phyloP scores from a whole-genome alignment of 2,329 filamentous ascomycete species.

The Rachicladosporium sp. region DNA sequence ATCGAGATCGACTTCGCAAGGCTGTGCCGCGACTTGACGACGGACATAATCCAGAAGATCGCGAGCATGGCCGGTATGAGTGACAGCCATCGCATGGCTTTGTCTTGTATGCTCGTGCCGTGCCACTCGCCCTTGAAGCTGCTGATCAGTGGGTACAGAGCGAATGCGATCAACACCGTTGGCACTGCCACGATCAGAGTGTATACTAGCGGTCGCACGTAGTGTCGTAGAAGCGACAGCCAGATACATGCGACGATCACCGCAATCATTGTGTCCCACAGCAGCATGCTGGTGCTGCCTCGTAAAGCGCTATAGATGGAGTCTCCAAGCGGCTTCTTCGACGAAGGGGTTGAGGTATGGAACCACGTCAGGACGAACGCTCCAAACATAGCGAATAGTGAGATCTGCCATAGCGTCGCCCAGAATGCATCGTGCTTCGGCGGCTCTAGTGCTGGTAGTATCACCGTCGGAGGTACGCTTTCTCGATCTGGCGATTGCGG shows the following conservation, averaged over 20 bases:
- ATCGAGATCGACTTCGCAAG: conserved; percentile 76
- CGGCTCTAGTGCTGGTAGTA: conserved; percentile 51
- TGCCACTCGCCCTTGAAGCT: conserved; percentile 70
- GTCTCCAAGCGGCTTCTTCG: conserved; percentile 67
- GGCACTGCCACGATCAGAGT: conserved; percentile 75
- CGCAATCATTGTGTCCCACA: conserved; percentile 83
- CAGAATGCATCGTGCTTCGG: conserved; percentile 85
- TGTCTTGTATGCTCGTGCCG: conserved; percentile 73
- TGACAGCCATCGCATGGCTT: conserved; percentile 76
- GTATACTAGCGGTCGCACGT: conserved; percentile 72
- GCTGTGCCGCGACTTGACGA: conserved; percentile 67
- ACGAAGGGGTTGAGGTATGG: conserved; percentile 62
- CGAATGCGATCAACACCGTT: conserved; percentile 75
- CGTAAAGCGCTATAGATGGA: conserved; percentile 86
- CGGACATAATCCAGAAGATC: conserved; percentile 69
- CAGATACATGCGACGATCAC: conserved; percentile 79
- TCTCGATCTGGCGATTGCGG: conserved; percentile 39
- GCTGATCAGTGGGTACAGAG: conserved; percentile 78
- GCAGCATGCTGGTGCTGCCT: conserved; percentile 77
- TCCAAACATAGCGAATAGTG: conserved; percentile 69
- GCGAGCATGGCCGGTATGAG: conserved; percentile 63
- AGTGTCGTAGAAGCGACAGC: conserved; percentile 78
- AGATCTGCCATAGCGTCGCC: conserved; percentile 78
- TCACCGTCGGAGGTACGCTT: conserved; percentile 43
- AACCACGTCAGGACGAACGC: conserved; percentile 83